phyloP scores from a whole-genome alignment of 2,329 filamentous ascomycete genomes.

The Aspergillus clavatus region DNA sequence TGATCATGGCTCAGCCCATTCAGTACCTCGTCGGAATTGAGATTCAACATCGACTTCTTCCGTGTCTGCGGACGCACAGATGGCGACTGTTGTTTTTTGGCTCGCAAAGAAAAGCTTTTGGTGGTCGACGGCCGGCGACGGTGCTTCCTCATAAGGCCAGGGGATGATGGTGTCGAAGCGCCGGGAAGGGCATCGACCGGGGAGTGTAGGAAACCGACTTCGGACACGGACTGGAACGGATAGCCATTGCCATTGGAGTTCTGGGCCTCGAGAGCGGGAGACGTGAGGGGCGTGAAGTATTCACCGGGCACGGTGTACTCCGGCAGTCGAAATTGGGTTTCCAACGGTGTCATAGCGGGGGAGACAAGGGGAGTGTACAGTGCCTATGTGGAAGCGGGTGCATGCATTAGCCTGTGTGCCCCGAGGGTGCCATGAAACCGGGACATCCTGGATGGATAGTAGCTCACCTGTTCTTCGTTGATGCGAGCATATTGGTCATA shows the following conservation, averaged over 20 bases:
- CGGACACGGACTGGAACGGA: slow-evolving; percentile 33
- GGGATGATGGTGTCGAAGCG: slow-evolving; percentile 30
- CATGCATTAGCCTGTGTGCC: slow-evolving; percentile 14
- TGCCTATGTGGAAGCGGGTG: slow-evolving; percentile 28
- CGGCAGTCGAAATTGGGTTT: slow-evolving; percentile 43
- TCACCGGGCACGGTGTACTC: slow-evolving; percentile 47
- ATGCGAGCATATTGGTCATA: slow-evolving; percentile 43
- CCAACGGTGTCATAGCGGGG: slow-evolving; percentile 48
- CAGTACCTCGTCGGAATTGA: slow-evolving; percentile 32
- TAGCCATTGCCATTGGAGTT: slow-evolving; percentile 33
- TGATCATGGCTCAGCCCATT: slow-evolving; percentile 36
- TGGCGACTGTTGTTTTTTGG: slow-evolving; percentile 42
- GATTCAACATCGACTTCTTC: slow-evolving; percentile 28
- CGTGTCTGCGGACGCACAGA: slow-evolving; percentile 40
- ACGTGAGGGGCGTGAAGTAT: slow-evolving; percentile 48
- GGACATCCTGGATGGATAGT: neutral
- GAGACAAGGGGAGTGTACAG: slow-evolving; percentile 48
- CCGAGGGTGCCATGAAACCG: neutral
- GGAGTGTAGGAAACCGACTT: slow-evolving; percentile 40
- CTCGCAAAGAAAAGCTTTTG: slow-evolving; percentile 30
- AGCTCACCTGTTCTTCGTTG: slow-evolving; percentile 41
- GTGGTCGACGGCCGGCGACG: slow-evolving; percentile 36
- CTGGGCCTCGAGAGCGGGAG: slow-evolving; percentile 47
- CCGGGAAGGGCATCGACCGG: slow-evolving; percentile 36
- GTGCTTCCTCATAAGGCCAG: slow-evolving; percentile 34